phyloP scores from a whole-genome alignment of 768 basidiomycete genomes.

The Chiua virens region DNA sequence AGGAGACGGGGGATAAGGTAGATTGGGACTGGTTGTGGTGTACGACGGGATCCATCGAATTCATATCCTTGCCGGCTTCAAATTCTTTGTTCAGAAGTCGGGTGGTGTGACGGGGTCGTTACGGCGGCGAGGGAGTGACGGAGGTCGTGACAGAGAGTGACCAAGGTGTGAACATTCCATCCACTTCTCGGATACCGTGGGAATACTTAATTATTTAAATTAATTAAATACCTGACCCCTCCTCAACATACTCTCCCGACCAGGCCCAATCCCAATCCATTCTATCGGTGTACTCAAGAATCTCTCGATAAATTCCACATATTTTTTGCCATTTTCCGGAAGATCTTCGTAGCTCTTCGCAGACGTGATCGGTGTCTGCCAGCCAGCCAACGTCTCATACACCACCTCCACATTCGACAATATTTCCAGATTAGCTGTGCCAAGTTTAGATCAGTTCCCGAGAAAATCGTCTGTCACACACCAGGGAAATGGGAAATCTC shows the following conservation, averaged over 20 bases:
- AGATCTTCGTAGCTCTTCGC: conserved; percentile 67
- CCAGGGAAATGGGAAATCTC: conserved; percentile 87
- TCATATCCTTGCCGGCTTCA: conserved; percentile 18
- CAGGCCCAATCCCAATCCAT: conserved; percentile 95
- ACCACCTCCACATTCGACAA: conserved; percentile 79
- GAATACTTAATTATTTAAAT: conserved; percentile 9
- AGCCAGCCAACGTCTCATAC: conserved; percentile 89
- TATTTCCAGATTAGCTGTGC: conserved; percentile 77
- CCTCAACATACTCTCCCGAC: conserved; percentile 71
- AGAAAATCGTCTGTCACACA: conserved; percentile 33
- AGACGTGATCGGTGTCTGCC: conserved; percentile 76
- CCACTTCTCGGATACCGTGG: conserved; percentile 19
- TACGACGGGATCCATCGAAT: conserved; percentile 35
- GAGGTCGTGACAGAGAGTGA: conserved; percentile 34
- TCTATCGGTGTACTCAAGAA: conserved; percentile 71
- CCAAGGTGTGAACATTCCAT: conserved; percentile 18
- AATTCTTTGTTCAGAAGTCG: conserved; percentile 15
- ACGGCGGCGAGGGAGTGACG: conserved; percentile 36
- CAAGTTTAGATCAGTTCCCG: background rate
- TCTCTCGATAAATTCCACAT: conserved; percentile 84
- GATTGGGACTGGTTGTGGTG: conserved; percentile 34
- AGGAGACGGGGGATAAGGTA: conserved; percentile 30
- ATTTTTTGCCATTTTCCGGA: conserved; percentile 82
- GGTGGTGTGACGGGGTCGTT: conserved; percentile 33
- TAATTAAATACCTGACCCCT: conserved; percentile 21